These are phyloP conservation scores for Mariannaea sp. DNA, from an alignment of 2,329 filamentous ascomycete species.

Conservation along the genomic window DNA sequence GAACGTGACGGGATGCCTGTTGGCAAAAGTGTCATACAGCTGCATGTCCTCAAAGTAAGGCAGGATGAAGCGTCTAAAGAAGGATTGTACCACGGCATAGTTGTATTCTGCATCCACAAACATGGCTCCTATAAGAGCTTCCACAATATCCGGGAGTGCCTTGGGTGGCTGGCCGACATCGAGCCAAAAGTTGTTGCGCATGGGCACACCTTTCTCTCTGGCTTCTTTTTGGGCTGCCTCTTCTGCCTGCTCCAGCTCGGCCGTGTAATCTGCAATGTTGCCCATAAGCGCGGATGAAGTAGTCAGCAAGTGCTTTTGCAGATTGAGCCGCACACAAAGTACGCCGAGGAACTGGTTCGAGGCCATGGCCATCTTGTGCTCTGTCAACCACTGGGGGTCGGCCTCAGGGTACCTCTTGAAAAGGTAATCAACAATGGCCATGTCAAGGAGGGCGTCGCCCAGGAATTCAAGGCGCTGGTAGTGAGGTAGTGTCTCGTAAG, in stretches of 20 bases:
- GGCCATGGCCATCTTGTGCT: constrained; percentile 99
- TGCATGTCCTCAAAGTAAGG: constrained; percentile 85
- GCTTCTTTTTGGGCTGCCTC: constrained; percentile 43
- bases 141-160: constrained; percentile 80
- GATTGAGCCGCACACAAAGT: constrained; percentile 75
- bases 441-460: constrained; percentile 86
- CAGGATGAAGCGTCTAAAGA: constrained; percentile 76
- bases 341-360: constrained; percentile 92
- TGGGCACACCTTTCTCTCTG: constrained; percentile 37
- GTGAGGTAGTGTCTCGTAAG: constrained; percentile 77
- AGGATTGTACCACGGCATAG: constrained; percentile 71
- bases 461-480: constrained; percentile 94
- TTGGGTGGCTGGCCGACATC: constrained; percentile 69
- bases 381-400: constrained; percentile 95
- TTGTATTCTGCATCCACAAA: constrained; percentile 89
- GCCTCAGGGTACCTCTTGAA: constrained; percentile 76
- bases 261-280: constrained; percentile 59
- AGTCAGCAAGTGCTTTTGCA: constrained; percentile 73
- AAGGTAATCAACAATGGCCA: constrained; percentile 81
- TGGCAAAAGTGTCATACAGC: constrained; percentile 85
- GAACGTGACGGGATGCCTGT: constrained; percentile 81
- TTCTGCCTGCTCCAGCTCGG: constrained; percentile 59
- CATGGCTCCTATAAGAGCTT: constrained; percentile 86
- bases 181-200: constrained; percentile 70
- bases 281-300: constrained; percentile 50